A percentile compares a stretch with the other conserved stretches of the same genome.
These are phyloP conservation scores for Lumnitzera littorea DNA, from an alignment of 345 rosid species.

Conservation along the genomic window DNA sequence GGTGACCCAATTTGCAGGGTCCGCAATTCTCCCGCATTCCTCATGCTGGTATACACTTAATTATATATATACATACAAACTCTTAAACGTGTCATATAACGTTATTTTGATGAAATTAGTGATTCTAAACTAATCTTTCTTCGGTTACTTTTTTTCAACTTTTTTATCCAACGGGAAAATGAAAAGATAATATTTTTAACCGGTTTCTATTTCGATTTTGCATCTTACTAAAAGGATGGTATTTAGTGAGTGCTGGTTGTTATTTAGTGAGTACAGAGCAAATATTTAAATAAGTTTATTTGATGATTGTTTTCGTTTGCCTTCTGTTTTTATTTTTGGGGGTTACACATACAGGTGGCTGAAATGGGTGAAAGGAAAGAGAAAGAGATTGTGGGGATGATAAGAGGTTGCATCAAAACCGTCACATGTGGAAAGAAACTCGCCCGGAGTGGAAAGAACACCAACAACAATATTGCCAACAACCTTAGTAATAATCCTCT, in stretches of 20 bases:
- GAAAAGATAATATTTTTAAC: too few species aligned
- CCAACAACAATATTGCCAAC: neutral
- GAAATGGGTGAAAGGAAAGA: conserved; percentile 37
- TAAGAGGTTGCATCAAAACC: conserved; percentile 88
- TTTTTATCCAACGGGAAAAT: too few species aligned
- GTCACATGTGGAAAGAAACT: conserved; percentile 73
- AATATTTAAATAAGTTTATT: too few species aligned
- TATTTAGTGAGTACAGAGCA: too few species aligned
- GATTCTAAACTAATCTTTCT: neutral
- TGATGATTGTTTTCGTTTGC: neutral
- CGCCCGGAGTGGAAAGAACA: conserved; percentile 19
- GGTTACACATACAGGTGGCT: conserved; percentile 55
- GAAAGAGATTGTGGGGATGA: conserved; percentile 72
- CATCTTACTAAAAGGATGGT: too few species aligned
- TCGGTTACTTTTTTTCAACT: too few species aligned
- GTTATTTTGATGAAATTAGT: too few species aligned
- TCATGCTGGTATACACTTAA: conserved; percentile 64
- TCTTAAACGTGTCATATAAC: neutral
- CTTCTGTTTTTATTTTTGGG: neutral
- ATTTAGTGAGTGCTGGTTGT: too few species aligned
- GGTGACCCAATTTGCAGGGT: conserved; percentile 99
- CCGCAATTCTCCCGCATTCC: conserved; percentile 94
- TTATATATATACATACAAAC: neutral
- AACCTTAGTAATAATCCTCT: neutral
- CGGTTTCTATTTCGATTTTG: too few species aligned